A percentile compares a stretch with the other conserved stretches of the same genome.
These are phyloP conservation scores for Claviceps fusiformis DNA, from an alignment of 2,329 filamentous ascomycete species.

Conservation along the genomic window DNA sequence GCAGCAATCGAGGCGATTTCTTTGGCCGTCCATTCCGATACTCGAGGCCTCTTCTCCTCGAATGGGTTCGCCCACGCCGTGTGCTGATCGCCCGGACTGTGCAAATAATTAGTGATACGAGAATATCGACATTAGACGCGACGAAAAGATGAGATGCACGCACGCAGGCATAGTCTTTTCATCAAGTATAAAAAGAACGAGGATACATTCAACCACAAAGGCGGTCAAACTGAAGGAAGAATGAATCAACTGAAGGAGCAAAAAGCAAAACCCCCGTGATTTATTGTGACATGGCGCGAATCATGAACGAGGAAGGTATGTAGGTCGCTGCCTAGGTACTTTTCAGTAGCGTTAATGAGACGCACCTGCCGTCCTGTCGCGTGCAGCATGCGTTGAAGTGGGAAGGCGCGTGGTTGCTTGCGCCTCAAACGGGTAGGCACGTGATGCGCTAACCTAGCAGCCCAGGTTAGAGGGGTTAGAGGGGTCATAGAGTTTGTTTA, in stretches of 20 bases:
- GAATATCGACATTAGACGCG: conserved; percentile 4
- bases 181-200: background rate
- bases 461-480: background rate
- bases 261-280: background rate
- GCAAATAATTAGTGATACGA: conserved; percentile 9
- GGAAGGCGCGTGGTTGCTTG: conserved; percentile 2
- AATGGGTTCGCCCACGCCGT: conserved; percentile 59
- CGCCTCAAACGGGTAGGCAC: conserved; percentile 7
- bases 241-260: background rate
- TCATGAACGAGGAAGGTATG: background rate
- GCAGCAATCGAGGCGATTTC: conserved; percentile 81
- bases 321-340: background rate
- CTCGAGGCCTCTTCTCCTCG: conserved; percentile 52
- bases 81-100: conserved; percentile 55
- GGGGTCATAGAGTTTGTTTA: background rate
- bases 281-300: background rate
- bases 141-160: conserved; percentile 9
- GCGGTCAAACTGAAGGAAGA: background rate
- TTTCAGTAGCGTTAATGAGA: background rate
- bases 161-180: conserved; percentile 29
- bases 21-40: conserved; percentile 74
- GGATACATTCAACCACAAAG: too few species aligned
- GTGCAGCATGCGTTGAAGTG: background rate
- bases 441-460: conserved; percentile 1
- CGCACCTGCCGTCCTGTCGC: background rate